Evolutionary conservation across 768 basidiomycete genomes (phyloP).

Genomic region (Lentinula detonsa): DNA sequence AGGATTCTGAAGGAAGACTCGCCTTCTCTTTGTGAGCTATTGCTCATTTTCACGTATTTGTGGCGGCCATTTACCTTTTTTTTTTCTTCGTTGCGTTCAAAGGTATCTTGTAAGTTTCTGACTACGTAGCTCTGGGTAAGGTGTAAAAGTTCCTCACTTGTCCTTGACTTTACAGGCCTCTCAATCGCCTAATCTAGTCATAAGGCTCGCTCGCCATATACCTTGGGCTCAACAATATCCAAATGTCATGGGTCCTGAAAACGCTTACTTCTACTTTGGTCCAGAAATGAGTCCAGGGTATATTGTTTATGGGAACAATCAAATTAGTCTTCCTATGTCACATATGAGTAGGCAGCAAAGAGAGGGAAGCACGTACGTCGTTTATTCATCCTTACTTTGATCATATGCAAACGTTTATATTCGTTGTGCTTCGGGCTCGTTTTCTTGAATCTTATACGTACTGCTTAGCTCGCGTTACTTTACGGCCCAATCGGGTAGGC

Average conservation of each 20-base stretch:
- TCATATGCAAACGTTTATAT: neutral
- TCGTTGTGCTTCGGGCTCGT: neutral
- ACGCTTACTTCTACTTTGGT: constrained; percentile 72
- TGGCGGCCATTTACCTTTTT: constrained; percentile 10
- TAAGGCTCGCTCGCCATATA: constrained; percentile 58
- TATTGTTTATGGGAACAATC: constrained; percentile 63
- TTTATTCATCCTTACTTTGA: neutral
- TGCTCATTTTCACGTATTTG: neutral
- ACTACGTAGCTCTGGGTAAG: neutral
- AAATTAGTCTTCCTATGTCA: constrained; percentile 48
- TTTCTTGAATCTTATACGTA: neutral
- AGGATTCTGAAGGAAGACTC: constrained; percentile 55
- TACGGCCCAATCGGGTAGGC: constrained; percentile 57
- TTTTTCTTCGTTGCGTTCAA: neutral
- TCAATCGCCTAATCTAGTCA: constrained; percentile 52
- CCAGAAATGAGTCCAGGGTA: constrained; percentile 56
- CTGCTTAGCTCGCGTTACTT: constrained; percentile 65
- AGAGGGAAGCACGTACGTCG: constrained; percentile 56
- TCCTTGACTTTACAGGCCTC: constrained; percentile 34
- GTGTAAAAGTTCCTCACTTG: neutral
- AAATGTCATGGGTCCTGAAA: constrained; percentile 74
- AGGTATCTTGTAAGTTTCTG: constrained; percentile 10
- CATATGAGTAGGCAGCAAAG: constrained; percentile 51
- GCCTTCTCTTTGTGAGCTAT: constrained; percentile 65
- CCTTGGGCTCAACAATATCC: constrained; percentile 65